phyloP scores from a whole-genome alignment of 768 basidiomycete species.

The Phaeolepiota aurea region DNA sequence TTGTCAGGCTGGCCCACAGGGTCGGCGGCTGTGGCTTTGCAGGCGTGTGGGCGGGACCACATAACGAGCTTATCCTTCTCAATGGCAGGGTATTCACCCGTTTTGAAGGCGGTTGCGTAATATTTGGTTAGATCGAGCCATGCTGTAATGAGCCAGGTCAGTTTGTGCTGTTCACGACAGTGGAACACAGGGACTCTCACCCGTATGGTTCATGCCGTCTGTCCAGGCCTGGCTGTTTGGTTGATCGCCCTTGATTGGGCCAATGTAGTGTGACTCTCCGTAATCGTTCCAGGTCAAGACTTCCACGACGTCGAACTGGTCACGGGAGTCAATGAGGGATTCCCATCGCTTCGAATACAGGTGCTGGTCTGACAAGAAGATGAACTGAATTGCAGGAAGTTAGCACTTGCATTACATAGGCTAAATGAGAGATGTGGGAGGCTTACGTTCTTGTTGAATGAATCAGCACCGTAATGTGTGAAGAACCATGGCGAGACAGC shows the following conservation, averaged over 20 bases:
- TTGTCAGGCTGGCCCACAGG: slow-evolving; percentile 47
- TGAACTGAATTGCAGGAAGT: slow-evolving; percentile 36
- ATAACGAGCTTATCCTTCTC: slow-evolving; percentile 55
- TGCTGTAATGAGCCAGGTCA: slow-evolving; percentile 20
- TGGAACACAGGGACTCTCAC: slow-evolving; percentile 13
- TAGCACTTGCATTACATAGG: too few relatives aligned
- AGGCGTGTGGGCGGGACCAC: slow-evolving; percentile 65
- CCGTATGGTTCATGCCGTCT: slow-evolving; percentile 51
- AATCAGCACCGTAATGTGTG: slow-evolving; percentile 61
- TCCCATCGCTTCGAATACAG: slow-evolving; percentile 66
- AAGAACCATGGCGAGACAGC: slow-evolving; percentile 74
- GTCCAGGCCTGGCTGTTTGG: slow-evolving; percentile 72
- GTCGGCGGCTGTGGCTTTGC: slow-evolving; percentile 44
- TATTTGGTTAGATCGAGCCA: slow-evolving; percentile 62
- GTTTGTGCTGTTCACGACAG: neutral
- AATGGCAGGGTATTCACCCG: slow-evolving; percentile 49
- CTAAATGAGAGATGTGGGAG: neutral
- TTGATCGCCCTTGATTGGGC: slow-evolving; percentile 65
- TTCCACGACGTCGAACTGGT: slow-evolving; percentile 52
- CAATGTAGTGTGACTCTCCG: slow-evolving; percentile 75
- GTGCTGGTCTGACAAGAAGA: slow-evolving; percentile 62
- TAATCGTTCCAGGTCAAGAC: slow-evolving; percentile 68
- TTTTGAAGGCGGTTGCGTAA: slow-evolving; percentile 68
- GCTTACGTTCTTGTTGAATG: slow-evolving; percentile 68
- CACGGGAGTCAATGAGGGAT: slow-evolving; percentile 44